Conservation (phyloP, 2,329 filamentous ascomycete species). For the Dendrostoma leiphaemia region DNA sequence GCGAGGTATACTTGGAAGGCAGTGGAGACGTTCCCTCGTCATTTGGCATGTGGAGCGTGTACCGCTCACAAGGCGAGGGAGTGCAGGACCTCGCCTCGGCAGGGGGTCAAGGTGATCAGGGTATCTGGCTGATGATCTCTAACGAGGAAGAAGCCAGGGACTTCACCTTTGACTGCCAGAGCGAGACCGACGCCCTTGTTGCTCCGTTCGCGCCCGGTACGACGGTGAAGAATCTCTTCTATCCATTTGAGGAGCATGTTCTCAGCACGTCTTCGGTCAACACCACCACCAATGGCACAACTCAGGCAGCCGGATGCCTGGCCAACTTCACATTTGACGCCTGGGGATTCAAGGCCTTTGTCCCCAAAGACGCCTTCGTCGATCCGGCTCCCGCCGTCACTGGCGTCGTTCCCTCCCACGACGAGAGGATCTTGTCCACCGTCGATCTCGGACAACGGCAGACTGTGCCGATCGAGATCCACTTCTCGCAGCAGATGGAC, state of each 20-base stretch:
- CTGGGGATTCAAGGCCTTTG: slow-evolving; percentile 60
- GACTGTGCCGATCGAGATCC: slow-evolving; percentile 30
- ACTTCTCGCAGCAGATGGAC: slow-evolving; percentile 61
- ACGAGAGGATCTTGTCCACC: slow-evolving; percentile 31
- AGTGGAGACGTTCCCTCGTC: slow-evolving; percentile 37
- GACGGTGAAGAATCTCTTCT: slow-evolving; percentile 62
- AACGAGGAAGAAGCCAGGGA: slow-evolving; percentile 46
- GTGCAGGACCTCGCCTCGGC: slow-evolving; percentile 51
- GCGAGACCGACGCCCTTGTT: slow-evolving; percentile 47
- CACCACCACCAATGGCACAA: slow-evolving; percentile 45
- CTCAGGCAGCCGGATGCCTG: slow-evolving; percentile 53
- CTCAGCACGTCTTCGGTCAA: slow-evolving; percentile 44
- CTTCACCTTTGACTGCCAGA: slow-evolving; percentile 56
- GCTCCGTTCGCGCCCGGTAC: slow-evolving; percentile 54
- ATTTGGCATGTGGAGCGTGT: slow-evolving; percentile 56
- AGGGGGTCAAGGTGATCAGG: slow-evolving; percentile 20
- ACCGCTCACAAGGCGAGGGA: slow-evolving; percentile 46
- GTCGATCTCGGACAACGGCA: slow-evolving; percentile 35
- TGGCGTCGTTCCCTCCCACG: slow-evolving; percentile 59
- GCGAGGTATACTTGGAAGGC: slow-evolving; percentile 23
- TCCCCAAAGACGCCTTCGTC: slow-evolving; percentile 49
- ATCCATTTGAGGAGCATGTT: slow-evolving; percentile 55
- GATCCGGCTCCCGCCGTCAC: slow-evolving; percentile 57
- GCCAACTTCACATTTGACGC: slow-evolving; percentile 47
- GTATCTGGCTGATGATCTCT: slow-evolving; percentile 50